Conservation (phyloP, 1,284 basidiomycete species). For the Xerocomus nothofagi region DNA sequence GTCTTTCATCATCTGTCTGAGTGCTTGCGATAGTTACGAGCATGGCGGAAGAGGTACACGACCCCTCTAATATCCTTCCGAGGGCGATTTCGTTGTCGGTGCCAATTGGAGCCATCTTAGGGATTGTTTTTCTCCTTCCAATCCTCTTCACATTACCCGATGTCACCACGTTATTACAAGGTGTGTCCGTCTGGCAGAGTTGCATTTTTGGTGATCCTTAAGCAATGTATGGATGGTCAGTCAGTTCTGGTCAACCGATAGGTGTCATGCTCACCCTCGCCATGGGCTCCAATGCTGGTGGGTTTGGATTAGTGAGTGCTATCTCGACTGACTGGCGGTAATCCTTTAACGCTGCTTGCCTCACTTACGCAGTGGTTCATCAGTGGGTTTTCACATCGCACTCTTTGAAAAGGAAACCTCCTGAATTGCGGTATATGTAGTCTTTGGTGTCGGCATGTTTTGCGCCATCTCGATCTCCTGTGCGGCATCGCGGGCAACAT, state of each 20-base stretch:
- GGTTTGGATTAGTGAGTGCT: constrained; percentile 56
- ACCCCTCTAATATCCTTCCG: constrained; percentile 57
- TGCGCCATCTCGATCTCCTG: constrained; percentile 62
- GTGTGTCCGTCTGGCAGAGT: constrained; percentile 28
- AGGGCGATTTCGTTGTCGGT: constrained; percentile 61
- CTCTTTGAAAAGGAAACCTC: too few relatives aligned
- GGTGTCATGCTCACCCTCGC: constrained; percentile 66
- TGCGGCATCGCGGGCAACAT: constrained; percentile 65
- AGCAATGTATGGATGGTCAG: constrained; percentile 34
- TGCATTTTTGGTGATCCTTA: neutral
- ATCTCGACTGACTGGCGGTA: neutral
- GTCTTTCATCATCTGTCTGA: constrained; percentile 6
- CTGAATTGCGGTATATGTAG: constrained; percentile 33
- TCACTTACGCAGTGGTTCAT: constrained; percentile 45
- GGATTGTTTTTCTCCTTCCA: constrained; percentile 64
- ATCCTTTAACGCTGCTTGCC: too few relatives aligned
- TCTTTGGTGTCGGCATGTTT: constrained; percentile 56
- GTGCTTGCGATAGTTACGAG: constrained; percentile 43
- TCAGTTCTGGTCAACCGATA: constrained; percentile 63
- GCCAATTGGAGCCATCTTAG: constrained; percentile 57
- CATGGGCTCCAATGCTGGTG: constrained; percentile 60
- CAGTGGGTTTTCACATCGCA: constrained; percentile 33
- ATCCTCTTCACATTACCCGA: constrained; percentile 71
- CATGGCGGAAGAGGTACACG: constrained; percentile 66
- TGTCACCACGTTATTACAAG: constrained; percentile 50